Conservation (phyloP, 225 moss, liverwort and hornwort species). For the Thuidium tamariscinum region DNA sequence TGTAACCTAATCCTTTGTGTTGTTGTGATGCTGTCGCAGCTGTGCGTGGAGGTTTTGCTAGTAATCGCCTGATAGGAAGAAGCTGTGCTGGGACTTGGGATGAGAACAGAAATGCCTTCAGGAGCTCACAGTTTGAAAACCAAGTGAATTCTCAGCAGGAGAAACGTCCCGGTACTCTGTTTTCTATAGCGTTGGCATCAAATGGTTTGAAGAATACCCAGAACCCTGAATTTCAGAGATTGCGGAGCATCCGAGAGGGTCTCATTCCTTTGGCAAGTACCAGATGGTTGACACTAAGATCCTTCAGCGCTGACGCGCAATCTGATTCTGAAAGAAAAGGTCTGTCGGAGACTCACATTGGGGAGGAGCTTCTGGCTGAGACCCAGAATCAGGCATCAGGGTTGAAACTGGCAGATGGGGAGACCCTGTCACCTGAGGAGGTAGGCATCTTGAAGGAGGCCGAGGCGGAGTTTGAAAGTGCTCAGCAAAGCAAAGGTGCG, state of each 20-base stretch:
- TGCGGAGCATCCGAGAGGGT: neutral
- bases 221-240: neutral
- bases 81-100: neutral
- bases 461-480: slow-evolving; percentile 33
- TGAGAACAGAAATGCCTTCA: neutral
- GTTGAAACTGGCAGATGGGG: slow-evolving; percentile 24
- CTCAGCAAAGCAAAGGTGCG: slow-evolving; percentile 30
- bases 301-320: slow-evolving; percentile 19
- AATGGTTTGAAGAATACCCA: neutral
- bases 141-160: neutral
- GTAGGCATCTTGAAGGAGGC: slow-evolving; percentile 30
- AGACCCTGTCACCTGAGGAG: slow-evolving; percentile 27
- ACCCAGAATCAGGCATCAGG: neutral
- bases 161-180: neutral
- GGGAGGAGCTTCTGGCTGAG: slow-evolving; percentile 25
- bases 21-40: slow-evolving; percentile 7
- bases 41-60: neutral
- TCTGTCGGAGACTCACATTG: slow-evolving; percentile 31
- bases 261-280: neutral
- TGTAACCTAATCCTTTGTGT: neutral
- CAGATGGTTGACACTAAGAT: slow-evolving; percentile 5
- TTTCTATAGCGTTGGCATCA: neutral
- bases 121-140: neutral
- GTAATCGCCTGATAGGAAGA: neutral
- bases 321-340: slow-evolving; percentile 14